Evolutionary conservation across 2,329 filamentous ascomycete species (phyloP).

Genomic region (Aspergillus sp.): DNA sequence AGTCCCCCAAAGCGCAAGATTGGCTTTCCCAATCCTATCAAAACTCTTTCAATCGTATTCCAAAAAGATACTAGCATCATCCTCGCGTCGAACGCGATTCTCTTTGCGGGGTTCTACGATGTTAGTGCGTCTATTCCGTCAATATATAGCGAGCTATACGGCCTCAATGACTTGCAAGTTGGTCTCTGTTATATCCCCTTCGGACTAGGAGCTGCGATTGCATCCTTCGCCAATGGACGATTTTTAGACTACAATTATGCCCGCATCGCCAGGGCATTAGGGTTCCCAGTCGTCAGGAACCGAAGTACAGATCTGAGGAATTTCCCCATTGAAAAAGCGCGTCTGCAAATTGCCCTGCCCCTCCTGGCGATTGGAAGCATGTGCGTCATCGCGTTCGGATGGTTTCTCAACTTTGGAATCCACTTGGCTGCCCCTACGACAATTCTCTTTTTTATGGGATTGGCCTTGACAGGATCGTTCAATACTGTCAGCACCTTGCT

Average conservation of each 20-base stretch:
- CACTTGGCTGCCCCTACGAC: slow-evolving; percentile 29
- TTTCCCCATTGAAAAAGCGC: slow-evolving; percentile 35
- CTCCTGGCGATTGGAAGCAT: slow-evolving; percentile 22
- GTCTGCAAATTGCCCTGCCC: slow-evolving; percentile 31
- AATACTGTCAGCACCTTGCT: slow-evolving; percentile 41
- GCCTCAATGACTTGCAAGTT: slow-evolving; percentile 45
- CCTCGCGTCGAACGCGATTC: slow-evolving; percentile 33
- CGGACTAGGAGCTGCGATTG: slow-evolving; percentile 14
- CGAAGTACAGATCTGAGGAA: slow-evolving; percentile 22
- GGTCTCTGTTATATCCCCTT: slow-evolving; percentile 32
- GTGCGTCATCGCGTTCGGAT: slow-evolving; percentile 29
- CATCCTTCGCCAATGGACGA: slow-evolving; percentile 44
- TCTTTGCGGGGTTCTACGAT: slow-evolving; percentile 47
- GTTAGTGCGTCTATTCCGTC: slow-evolving; percentile 44
- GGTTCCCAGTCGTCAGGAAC: neutral
- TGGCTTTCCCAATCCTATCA: slow-evolving; percentile 33
- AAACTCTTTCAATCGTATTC: slow-evolving; percentile 30
- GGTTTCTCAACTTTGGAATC: slow-evolving; percentile 26
- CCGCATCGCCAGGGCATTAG: slow-evolving; percentile 51
- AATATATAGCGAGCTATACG: slow-evolving; percentile 42
- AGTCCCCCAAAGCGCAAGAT: slow-evolving; percentile 4
- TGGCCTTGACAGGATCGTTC: slow-evolving; percentile 29
- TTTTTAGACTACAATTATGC: slow-evolving; percentile 69
- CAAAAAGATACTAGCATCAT: slow-evolving; percentile 33
- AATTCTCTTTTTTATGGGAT: slow-evolving; percentile 29